Evolutionary conservation across 208 protist species (phyloP).

Genomic region (Leptomonas seymouri): DNA sequence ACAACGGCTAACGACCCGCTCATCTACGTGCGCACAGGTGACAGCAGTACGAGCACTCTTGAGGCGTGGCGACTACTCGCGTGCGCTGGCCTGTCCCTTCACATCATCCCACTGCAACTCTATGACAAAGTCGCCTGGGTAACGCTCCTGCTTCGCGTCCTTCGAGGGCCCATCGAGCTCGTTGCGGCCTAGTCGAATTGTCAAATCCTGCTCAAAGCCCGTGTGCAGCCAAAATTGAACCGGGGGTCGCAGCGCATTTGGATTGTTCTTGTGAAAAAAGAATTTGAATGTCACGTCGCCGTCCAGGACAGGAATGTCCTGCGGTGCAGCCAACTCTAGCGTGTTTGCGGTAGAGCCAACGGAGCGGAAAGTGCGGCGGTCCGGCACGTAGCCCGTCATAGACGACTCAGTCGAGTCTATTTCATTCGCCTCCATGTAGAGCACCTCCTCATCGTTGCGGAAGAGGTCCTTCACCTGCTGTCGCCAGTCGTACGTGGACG

Average conservation of each 20-base stretch:
- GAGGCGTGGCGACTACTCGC: not conserved
- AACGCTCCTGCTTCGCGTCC: slow-evolving; percentile 65
- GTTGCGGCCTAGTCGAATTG: slow-evolving; percentile 33
- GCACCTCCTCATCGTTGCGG: slow-evolving; percentile 53
- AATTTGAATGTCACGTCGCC: slow-evolving; percentile 73
- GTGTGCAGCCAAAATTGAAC: slow-evolving; percentile 87
- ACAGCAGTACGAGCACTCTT: too few species aligned
- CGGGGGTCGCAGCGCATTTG: slow-evolving; percentile 61
- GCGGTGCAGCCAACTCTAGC: slow-evolving; percentile 41
- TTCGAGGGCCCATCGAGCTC: slow-evolving; percentile 78
- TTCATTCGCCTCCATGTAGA: slow-evolving; percentile 55
- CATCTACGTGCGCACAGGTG: too few species aligned
- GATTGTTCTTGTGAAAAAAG: slow-evolving; percentile 69
- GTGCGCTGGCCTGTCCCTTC: slow-evolving; percentile 15
- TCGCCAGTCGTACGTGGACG: slow-evolving; percentile 52
- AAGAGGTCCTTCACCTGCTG: slow-evolving; percentile 61
- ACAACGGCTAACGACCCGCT: too few species aligned
- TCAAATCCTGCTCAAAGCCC: slow-evolving; percentile 42
- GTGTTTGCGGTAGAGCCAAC: slow-evolving; percentile 19
- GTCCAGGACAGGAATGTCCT: slow-evolving; percentile 55
- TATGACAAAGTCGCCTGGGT: slow-evolving; percentile 65
- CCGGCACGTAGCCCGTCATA: slow-evolving; percentile 29
- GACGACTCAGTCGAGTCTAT: slow-evolving; percentile 38
- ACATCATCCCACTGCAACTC: slow-evolving; percentile 44
- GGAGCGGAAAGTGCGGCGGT: slow-evolving; percentile 24